Evolutionary conservation across 345 rosid species (phyloP), one percentile per base, ranked within the genome.

Genomic region (Eucalyptus leucophloia): DNA sequence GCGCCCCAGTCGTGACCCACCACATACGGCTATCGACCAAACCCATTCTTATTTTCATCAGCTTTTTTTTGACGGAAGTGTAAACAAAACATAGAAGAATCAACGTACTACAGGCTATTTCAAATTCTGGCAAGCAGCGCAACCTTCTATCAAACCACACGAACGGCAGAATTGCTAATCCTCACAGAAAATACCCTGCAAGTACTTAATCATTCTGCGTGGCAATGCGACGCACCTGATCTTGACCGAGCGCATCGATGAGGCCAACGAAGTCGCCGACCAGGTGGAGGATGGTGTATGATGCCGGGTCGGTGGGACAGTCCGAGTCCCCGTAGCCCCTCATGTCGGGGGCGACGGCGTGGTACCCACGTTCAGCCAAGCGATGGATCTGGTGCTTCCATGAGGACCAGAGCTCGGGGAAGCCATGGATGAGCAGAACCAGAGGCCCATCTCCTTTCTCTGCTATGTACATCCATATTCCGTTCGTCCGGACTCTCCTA

Each of bases 351-450:
- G 93, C 93, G 88, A 91, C 92, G 16, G 51, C 90, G 23, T 87
- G 92, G 86, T 86, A 92, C 7, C 91, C 93, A 5, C 89, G 90
- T 12, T 86, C 87, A 5, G 92, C 91, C 86, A 92, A 60, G 47
- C 32, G 54, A n/a, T 89, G 81, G 32, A 92, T 92, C 87, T 92
- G 91, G 89, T 92, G 83, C 40, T 45, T 90, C 93, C 93, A 92
- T 42, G 88, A 89, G 87, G 91, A 93, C 92, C 92, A 90, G 34
- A 90, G 51, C 83, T 89, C 72, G 34, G 94, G 94, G 88, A 92
- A 92, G 87, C 93, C 94, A 90, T 92, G 94, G 89, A 93, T 77
- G 44, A 92, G 90, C 16, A 93, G 93, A 82, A 90, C 89, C 40
- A 88, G 86, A 9, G 92, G 91, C 3, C 92, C 90, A 90, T 87